A percentile compares a stretch with the other conserved stretches of the same genome.
phyloP scores from a whole-genome alignment of 1,139 yeast genomes.

The Keqinozyma sinolaborantium region DNA sequence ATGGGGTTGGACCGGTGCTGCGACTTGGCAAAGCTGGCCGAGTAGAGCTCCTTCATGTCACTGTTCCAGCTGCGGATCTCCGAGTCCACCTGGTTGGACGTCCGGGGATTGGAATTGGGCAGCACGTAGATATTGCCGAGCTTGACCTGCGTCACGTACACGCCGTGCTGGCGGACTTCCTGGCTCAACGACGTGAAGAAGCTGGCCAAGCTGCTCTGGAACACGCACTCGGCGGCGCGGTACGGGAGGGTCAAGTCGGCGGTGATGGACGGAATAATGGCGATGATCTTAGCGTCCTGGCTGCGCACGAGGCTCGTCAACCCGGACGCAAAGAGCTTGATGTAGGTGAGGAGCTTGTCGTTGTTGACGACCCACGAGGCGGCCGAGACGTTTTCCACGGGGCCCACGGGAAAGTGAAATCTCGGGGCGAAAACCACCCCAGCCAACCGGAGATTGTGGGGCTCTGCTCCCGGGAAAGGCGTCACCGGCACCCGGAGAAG shows the following conservation, averaged over 20 bases:
- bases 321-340: constrained; percentile 55
- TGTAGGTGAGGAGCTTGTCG: constrained; percentile 42
- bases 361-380: constrained; percentile 52
- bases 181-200: constrained; percentile 37
- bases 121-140: constrained; percentile 46
- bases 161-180: constrained; percentile 39
- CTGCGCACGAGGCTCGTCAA: constrained; percentile 53
- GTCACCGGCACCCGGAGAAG: constrained; percentile 35
- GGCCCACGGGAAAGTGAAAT: constrained; percentile 65
- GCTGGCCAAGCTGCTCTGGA: constrained; percentile 31
- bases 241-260: constrained; percentile 43
- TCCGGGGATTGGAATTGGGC: constrained; percentile 20
- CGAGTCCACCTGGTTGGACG: constrained; percentile 25
- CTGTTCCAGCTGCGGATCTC: constrained; percentile 43
- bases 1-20: constrained; percentile 33
- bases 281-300: constrained; percentile 40
- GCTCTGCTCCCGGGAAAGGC: constrained; percentile 50
- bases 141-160: constrained; percentile 43
- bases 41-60: constrained; percentile 34
- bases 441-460: constrained; percentile 50
- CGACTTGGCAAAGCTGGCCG: constrained; percentile 28
- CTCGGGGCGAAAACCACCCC: constrained; percentile 65
- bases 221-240: constrained; percentile 48
- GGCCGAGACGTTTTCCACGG: constrained; percentile 55
- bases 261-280: constrained; percentile 41